Evolutionary conservation across 208 protist genomes (phyloP), one percentile per base, ranked within the genome.

Genomic region (Acanthamoeba sp.): DNA sequence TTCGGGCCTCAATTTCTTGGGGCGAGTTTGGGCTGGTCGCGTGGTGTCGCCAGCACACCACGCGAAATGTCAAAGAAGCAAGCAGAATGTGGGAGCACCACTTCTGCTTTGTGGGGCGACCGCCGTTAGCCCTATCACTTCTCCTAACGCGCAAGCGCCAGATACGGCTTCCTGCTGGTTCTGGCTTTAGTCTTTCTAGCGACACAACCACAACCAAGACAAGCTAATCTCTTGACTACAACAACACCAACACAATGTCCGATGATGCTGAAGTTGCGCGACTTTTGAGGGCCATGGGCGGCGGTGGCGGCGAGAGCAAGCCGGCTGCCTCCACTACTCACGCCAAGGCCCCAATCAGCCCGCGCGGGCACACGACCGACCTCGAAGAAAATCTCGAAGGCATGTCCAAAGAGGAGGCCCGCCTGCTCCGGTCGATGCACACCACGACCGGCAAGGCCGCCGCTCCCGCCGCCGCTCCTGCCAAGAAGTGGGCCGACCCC

Each of bases 401-500:
- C 45, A 18, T 85, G 42, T 57, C 76, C 16, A 57, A 48, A 27
- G 76, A 85, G 45, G 76, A 85, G 76, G 76, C 76, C 18, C 76
- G 76, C 18, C 24, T 85, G n/a, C n/a, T 85, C 29, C 38, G 45
- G 0, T 85, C 76, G 2, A 85, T 85, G 76, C 76, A 85, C 42
- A 85, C 76, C 12, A 45, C 34, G 9, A 20, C 66, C 45, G 42
- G 42, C 45, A 85, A 85, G 76, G 27, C 50, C 50, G 14, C 50
- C 50, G 50, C 50, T 16, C 66, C 24, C 36, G 34, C 36, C 36
- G 16, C 36, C 18, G 24, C 16, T 34, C 76, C 38, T 22, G 45
- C 76, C 9, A 85, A 85, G 76, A 85, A 85, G 76, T 85, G 76
- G 76, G 45, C 42, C 40, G 76, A 85, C 76, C 76, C 76, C 22